Evolutionary conservation across 139 green algal genomes (phyloP).

Genomic region (Chlamydomonas sp.): DNA sequence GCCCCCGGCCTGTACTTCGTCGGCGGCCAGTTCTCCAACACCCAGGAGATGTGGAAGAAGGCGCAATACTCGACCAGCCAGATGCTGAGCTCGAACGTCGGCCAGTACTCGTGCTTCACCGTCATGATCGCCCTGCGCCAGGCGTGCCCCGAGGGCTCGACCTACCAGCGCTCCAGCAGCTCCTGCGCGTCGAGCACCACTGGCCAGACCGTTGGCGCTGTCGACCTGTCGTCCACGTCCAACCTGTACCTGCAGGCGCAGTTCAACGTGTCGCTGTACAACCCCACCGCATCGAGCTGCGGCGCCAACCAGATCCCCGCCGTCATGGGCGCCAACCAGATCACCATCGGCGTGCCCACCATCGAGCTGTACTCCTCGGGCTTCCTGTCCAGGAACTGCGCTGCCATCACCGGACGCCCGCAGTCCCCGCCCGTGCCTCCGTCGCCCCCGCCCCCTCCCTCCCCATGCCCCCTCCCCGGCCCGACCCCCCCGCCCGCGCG

Average conservation of each 20-base stretch:
- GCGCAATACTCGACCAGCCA: no score
- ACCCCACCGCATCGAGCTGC: not conserved
- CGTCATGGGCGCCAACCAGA: constrained; percentile 2
- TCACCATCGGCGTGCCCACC: not conserved
- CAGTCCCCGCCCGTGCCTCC: constrained; percentile 4
- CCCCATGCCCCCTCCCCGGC: not conserved
- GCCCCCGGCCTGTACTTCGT: not conserved
- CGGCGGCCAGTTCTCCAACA: no score
- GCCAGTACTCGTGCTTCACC: constrained; percentile 16
- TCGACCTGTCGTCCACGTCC: no score
- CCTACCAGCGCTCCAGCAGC: no score
- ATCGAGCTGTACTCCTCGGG: constrained; percentile 1
- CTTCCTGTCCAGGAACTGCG: not conserved
- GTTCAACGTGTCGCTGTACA: no score
- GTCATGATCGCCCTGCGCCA: constrained; percentile 7
- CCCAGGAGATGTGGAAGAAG: no score
- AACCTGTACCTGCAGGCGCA: no score
- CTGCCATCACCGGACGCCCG: not conserved
- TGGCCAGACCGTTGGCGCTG: no score
- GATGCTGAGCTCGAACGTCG: not conserved
- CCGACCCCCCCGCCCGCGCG: not conserved
- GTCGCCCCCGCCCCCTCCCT: not conserved
- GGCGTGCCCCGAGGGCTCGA: no score
- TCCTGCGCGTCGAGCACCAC: no score
- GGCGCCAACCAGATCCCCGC: no score